Evolutionary conservation across 352 stramenopile species (phyloP).

Genomic region (Pythium phragmiticola): DNA sequence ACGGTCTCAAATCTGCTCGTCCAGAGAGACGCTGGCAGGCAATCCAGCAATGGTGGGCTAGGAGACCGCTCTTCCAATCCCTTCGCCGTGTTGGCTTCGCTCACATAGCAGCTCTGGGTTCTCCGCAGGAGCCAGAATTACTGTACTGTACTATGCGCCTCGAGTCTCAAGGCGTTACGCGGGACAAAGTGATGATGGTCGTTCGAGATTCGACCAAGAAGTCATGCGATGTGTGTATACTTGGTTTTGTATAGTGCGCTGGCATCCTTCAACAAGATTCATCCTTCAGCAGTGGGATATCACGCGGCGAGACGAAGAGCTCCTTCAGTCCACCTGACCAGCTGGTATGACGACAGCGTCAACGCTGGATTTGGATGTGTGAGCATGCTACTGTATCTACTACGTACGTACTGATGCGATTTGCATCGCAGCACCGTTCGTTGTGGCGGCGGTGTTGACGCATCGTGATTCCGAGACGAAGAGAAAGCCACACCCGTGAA

Average conservation of each 20-base stretch:
- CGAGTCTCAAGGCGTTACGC: background rate
- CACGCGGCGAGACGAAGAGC: background rate
- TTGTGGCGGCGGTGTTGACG: no score
- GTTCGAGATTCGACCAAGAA: constrained; percentile 5
- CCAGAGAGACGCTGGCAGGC: background rate
- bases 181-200: background rate
- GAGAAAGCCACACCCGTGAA: no score
- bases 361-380: background rate
- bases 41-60: background rate
- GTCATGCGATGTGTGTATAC: constrained; percentile 17
- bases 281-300: background rate
- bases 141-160: background rate
- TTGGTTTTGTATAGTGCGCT: constrained; percentile 1
- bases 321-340: background rate
- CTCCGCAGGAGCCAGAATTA: background rate
- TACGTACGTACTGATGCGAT: no score
- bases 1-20: background rate
- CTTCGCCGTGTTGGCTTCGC: background rate
- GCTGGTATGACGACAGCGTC: background rate
- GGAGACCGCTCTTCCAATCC: background rate
- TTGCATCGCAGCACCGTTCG: background rate
- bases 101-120: background rate
- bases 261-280: constrained; percentile 7
- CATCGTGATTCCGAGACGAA: no score
- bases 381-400: background rate